Conservation (phyloP, 1,284 basidiomycete species). For the Malassezia psittaci region DNA sequence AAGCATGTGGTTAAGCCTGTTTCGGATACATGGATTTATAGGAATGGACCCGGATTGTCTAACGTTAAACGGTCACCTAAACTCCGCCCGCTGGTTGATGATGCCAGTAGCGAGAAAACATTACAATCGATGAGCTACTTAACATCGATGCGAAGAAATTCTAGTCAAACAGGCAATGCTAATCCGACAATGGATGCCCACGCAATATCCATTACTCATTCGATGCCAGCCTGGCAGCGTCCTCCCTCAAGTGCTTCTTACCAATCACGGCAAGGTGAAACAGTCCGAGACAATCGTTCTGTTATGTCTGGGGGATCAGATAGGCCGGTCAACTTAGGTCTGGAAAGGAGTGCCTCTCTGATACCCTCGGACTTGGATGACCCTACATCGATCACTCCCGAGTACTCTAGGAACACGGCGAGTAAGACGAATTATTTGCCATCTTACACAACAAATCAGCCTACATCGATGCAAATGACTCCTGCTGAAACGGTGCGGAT, state of each 20-base stretch:
- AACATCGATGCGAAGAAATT: neutral
- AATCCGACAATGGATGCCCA: neutral
- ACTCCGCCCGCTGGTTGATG: slow-evolving; percentile 3
- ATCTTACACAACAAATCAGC: neutral
- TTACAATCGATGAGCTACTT: neutral
- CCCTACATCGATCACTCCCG: neutral
- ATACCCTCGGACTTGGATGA: neutral
- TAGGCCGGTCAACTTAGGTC: neutral
- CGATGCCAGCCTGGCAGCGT: slow-evolving; percentile 1
- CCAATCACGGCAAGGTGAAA: slow-evolving; percentile 6
- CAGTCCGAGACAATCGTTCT: neutral
- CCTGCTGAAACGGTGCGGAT: slow-evolving; percentile 32
- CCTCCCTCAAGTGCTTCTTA: slow-evolving; percentile 10
- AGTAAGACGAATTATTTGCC: neutral
- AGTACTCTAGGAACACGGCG: neutral
- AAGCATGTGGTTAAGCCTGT: slow-evolving; percentile 17
- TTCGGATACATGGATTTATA: slow-evolving; percentile 35
- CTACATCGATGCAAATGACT: slow-evolving; percentile 11
- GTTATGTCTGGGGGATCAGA: neutral
- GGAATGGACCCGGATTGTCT: slow-evolving; percentile 37
- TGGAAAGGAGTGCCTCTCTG: neutral
- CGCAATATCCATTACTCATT: neutral
- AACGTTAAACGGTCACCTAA: slow-evolving; percentile 8
- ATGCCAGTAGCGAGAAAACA: neutral
- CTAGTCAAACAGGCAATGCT: neutral